Evolutionary conservation across 139 green algal species (phyloP).

Genomic region (Gonium pectorale): DNA sequence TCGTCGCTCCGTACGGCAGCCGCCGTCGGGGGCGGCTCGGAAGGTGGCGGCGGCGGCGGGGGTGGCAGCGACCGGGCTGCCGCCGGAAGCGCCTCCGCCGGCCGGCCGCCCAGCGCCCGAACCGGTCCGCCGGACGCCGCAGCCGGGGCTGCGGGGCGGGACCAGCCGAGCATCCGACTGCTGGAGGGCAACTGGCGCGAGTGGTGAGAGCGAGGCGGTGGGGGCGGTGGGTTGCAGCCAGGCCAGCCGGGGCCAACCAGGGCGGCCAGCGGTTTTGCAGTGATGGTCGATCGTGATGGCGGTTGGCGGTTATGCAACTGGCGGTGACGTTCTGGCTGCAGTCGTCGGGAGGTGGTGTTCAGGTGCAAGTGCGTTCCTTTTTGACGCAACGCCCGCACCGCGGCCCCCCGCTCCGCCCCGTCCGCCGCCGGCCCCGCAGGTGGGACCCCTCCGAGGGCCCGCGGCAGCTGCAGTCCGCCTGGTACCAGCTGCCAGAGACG

Average conservation of each 20-base stretch:
- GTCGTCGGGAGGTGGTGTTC: background rate
- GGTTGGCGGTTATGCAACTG: no score
- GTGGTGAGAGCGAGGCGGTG: background rate
- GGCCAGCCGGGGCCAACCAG: background rate
- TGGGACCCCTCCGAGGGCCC: background rate
- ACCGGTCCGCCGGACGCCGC: background rate
- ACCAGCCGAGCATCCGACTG: background rate
- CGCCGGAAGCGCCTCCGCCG: background rate
- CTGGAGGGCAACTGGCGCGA: slow-evolving; percentile 28
- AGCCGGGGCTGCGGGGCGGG: background rate
- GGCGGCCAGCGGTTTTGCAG: background rate
- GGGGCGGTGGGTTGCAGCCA: background rate
- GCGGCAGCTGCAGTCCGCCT: background rate
- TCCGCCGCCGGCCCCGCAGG: background rate
- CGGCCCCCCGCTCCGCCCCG: background rate
- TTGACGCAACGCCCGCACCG: background rate
- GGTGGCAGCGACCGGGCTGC: background rate
- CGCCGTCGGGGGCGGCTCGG: background rate
- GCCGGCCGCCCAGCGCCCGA: background rate
- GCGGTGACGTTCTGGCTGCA: no score
- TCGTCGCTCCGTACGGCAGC: background rate
- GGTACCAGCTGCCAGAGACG: background rate
- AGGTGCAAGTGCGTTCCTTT: background rate
- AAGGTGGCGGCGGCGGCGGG: background rate
- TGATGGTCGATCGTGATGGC: no score